Conservation (phyloP, 2,329 filamentous ascomycete genomes). For the Pyrenophora seminiperda region DNA sequence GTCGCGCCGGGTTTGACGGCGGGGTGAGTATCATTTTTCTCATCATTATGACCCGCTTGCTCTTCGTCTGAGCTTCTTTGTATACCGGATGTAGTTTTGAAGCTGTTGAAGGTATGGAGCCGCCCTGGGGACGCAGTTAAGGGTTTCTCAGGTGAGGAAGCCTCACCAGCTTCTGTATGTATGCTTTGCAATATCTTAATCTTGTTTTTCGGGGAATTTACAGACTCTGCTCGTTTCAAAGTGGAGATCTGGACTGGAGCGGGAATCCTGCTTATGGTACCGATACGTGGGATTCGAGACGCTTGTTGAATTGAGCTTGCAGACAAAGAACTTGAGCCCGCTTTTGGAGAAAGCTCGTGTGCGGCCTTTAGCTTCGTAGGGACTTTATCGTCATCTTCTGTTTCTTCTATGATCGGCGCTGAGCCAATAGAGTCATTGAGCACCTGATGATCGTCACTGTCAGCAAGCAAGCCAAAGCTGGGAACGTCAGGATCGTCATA, state of each 20-base stretch:
- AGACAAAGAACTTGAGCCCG: neutral
- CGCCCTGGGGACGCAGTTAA: constrained; percentile 14
- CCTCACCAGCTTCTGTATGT: constrained; percentile 1
- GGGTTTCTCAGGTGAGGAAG: constrained; percentile 8
- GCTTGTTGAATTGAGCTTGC: constrained; percentile 14
- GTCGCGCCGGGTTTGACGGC: too few relatives aligned
- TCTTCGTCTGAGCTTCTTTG: neutral
- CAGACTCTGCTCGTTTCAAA: constrained; percentile 26
- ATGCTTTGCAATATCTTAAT: neutral
- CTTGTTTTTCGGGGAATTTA: constrained; percentile 8
- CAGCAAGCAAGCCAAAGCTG: constrained; percentile 17
- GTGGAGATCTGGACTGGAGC: constrained; percentile 17
- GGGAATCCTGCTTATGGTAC: constrained; percentile 3
- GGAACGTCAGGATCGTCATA: constrained; percentile 9
- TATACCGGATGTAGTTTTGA: constrained; percentile 26
- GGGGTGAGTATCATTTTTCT: too few relatives aligned
- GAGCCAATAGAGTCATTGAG: neutral
- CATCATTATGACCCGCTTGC: neutral
- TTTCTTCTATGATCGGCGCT: neutral
- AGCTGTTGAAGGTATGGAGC: constrained; percentile 31
- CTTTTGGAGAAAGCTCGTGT: constrained; percentile 1
- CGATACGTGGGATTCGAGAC: constrained; percentile 38
- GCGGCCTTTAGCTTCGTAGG: constrained; percentile 25
- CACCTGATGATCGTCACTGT: constrained; percentile 22
- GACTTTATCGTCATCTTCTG: neutral